Conservation (phyloP, 2,329 filamentous ascomycete genomes). For the Penicillium rolfsii region DNA sequence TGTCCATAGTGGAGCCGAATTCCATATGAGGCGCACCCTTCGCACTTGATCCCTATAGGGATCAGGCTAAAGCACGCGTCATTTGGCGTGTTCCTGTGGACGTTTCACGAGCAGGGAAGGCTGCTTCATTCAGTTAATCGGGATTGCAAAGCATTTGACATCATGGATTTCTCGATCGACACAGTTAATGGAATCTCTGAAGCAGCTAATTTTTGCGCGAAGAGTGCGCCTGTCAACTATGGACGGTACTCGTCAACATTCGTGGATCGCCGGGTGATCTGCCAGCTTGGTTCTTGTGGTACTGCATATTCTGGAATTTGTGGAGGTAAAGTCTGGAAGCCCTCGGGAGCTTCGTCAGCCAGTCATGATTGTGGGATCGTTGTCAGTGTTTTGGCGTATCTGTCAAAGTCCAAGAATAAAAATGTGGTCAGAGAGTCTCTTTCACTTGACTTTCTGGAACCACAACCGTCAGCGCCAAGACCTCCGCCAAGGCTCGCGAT, state of each 20-base stretch:
- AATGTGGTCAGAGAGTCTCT: background rate
- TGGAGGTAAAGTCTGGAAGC: background rate
- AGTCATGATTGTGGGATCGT: background rate
- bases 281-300: background rate
- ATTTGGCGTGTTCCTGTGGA: slow-evolving; percentile 12
- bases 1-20: slow-evolving; percentile 18
- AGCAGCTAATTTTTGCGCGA: slow-evolving; percentile 8
- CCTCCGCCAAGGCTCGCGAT: slow-evolving; percentile 20
- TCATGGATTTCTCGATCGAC: slow-evolving; percentile 6
- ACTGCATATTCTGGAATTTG: background rate
- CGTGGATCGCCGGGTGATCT: slow-evolving; percentile 14
- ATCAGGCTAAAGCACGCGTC: slow-evolving; percentile 20
- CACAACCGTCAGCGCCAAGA: background rate
- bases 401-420: background rate
- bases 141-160: slow-evolving; percentile 9
- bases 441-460: background rate
- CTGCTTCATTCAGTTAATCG: background rate
- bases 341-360: background rate
- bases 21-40: slow-evolving; percentile 9
- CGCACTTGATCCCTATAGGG: slow-evolving; percentile 18
- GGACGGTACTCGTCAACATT: slow-evolving; percentile 14
- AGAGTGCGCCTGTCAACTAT: slow-evolving; percentile 15
- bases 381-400: background rate
- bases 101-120: background rate
- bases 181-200: slow-evolving; percentile 6